Percentiles rank a stretch among this genome's conserved stretches.
Evolutionary conservation across 148 eudicot species (phyloP).

Genomic region (Rhododendron ferrugineum): DNA sequence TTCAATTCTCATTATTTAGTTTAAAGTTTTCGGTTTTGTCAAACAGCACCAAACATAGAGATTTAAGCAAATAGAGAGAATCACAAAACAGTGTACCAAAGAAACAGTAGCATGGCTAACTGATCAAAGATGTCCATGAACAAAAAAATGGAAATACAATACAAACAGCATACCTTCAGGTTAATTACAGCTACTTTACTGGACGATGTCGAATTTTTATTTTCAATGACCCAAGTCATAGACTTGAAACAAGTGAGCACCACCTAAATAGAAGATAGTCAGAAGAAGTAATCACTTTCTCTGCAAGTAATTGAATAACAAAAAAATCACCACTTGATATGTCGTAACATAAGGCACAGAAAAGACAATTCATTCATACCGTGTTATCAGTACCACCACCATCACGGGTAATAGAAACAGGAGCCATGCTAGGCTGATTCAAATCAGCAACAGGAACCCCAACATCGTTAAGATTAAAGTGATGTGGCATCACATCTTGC

Average conservation of each 20-base stretch:
- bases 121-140: background rate
- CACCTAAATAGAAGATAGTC: conserved; percentile 13
- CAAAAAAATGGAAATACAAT: background rate
- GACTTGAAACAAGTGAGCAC: conserved; percentile 31
- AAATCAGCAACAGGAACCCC: conserved; percentile 25
- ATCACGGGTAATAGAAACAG: conserved; percentile 20
- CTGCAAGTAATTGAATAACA: background rate
- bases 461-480: conserved; percentile 24
- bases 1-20: background rate
- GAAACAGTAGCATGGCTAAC: background rate
- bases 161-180: conserved; percentile 20
- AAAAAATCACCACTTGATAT: background rate
- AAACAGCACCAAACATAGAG: background rate
- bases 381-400: conserved; percentile 18
- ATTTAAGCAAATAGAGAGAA: background rate
- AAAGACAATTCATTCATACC: conserved; percentile 9
- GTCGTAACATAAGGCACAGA: background rate
- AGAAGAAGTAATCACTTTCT: conserved; percentile 2
- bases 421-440: conserved; percentile 18
- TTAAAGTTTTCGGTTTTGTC: background rate
- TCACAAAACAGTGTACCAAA: background rate
- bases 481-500: conserved; percentile 24
- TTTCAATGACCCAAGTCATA: conserved; percentile 32
- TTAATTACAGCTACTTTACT: conserved; percentile 27
- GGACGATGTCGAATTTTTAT: conserved; percentile 17